Conservation (phyloP, 108 stramenopile species). For the Bacterosira constricta region DNA sequence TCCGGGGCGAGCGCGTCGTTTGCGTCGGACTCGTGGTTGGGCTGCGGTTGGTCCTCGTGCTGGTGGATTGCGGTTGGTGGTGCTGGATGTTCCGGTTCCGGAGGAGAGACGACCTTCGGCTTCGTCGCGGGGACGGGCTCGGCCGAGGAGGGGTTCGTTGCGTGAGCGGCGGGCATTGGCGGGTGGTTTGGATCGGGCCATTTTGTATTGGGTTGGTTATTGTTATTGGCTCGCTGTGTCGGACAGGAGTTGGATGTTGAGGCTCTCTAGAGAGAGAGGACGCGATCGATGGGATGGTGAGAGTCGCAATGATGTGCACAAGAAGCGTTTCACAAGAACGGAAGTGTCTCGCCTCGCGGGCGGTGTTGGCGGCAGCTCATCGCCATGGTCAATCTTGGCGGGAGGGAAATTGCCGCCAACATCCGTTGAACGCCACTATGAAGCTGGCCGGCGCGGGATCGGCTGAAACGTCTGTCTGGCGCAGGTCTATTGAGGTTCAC, state of each 20-base stretch:
- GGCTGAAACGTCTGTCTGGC: neutral
- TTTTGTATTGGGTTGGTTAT: neutral
- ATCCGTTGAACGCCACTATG: neutral
- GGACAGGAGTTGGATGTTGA: neutral
- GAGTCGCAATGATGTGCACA: neutral
- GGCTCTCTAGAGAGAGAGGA: neutral
- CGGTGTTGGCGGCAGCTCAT: neutral
- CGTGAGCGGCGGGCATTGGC: constrained; percentile 25
- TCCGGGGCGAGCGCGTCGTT: constrained; percentile 75
- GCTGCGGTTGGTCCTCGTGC: constrained; percentile 14
- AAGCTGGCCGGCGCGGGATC: neutral
- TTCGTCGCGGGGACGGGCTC: constrained; percentile 32
- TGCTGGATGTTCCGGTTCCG: neutral
- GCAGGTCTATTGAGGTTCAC: neutral
- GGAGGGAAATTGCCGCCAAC: neutral
- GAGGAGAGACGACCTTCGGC: constrained; percentile 29
- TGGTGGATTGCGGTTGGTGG: constrained; percentile 15
- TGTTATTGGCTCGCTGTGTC: too few relatives aligned
- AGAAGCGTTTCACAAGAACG: too few relatives aligned
- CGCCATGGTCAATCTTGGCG: neutral
- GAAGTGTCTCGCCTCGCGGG: neutral
- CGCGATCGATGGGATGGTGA: neutral
- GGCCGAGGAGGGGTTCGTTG: constrained; percentile 37
- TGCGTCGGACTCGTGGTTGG: constrained; percentile 38
- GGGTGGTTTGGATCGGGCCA: constrained; percentile 48